phyloP scores from a whole-genome alignment of 1,139 yeast species.

The Groenewaldozyma sp. region DNA sequence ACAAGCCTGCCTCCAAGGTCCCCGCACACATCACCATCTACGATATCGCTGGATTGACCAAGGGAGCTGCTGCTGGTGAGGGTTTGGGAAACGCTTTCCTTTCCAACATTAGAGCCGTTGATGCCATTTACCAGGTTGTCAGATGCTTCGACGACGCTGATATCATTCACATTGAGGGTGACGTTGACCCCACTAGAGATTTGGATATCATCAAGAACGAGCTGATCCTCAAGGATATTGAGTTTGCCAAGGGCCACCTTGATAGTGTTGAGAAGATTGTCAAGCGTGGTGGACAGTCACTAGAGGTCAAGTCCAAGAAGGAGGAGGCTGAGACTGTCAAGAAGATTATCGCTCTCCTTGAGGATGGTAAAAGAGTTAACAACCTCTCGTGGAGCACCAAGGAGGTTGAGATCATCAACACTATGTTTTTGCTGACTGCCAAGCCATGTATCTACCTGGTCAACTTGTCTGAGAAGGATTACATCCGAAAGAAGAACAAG shows the following conservation, averaged over 20 bases:
- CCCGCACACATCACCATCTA: constrained; percentile 92
- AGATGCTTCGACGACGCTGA: constrained; percentile 98
- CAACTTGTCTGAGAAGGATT: constrained; percentile 89
- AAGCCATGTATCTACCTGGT: constrained; percentile 94
- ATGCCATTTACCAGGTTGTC: constrained; percentile 95
- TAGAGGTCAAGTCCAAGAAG: constrained; percentile 90
- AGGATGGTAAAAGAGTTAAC: constrained; percentile 83
- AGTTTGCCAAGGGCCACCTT: constrained; percentile 83
- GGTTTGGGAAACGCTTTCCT: constrained; percentile 97
- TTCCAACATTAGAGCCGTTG: constrained; percentile 96
- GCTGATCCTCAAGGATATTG: constrained; percentile 92
- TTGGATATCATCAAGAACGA: constrained; percentile 87
- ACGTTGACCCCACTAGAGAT: constrained; percentile 92
- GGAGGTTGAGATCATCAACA: constrained; percentile 83
- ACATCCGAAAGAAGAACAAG: constrained; percentile 96
- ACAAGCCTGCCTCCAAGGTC: constrained; percentile 77
- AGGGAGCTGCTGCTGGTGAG: constrained; percentile 97
- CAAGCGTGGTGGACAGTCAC: constrained; percentile 84
- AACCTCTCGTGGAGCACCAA: constrained; percentile 82
- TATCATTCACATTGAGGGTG: constrained; percentile 96
- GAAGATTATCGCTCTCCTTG: constrained; percentile 63
- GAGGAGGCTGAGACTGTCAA: constrained; percentile 82
- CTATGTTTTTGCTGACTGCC: constrained; percentile 76
- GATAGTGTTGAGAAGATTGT: constrained; percentile 82
- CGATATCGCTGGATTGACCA: constrained; percentile 96